These are phyloP conservation scores for Aspergillus coremiiformis DNA, from an alignment of 495 filamentous ascomycete species.

Conservation along the genomic window DNA sequence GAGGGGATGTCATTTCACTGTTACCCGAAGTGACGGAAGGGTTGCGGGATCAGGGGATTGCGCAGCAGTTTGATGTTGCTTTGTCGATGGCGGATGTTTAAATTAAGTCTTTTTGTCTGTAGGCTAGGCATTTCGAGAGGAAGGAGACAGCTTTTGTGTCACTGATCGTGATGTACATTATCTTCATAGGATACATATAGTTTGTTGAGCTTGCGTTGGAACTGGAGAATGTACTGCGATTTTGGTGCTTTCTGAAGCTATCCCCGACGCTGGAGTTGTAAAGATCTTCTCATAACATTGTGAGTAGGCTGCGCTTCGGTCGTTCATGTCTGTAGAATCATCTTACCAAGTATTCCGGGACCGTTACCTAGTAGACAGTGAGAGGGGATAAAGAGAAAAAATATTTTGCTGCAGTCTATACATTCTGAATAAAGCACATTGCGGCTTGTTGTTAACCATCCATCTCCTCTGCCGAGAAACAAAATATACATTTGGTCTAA, in stretches of 20 bases:
- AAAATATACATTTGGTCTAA: constrained; percentile 24
- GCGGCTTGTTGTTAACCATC: neutral
- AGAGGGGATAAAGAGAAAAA: neutral
- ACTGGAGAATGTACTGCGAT: no score
- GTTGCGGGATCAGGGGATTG: constrained; percentile 14
- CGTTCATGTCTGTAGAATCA: no score
- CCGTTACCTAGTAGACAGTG: neutral
- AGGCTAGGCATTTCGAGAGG: constrained; percentile 17
- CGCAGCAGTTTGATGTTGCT: constrained; percentile 43
- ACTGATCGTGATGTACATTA: neutral
- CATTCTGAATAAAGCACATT: neutral
- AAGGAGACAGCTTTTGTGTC: neutral
- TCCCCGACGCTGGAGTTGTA: no score
- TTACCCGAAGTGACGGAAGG: neutral
- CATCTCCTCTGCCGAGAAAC: constrained; percentile 5
- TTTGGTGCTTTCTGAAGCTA: no score
- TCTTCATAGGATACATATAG: neutral
- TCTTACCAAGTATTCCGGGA: neutral
- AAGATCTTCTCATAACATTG: no score
- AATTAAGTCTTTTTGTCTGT: constrained; percentile 52
- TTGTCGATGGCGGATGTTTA: constrained; percentile 48
- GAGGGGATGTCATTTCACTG: neutral
- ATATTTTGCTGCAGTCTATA: constrained; percentile 1
- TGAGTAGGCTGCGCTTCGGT: no score
- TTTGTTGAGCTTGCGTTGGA: neutral